phyloP scores from a whole-genome alignment of 495 filamentous ascomycete genomes.

The Neurospora sp. region DNA sequence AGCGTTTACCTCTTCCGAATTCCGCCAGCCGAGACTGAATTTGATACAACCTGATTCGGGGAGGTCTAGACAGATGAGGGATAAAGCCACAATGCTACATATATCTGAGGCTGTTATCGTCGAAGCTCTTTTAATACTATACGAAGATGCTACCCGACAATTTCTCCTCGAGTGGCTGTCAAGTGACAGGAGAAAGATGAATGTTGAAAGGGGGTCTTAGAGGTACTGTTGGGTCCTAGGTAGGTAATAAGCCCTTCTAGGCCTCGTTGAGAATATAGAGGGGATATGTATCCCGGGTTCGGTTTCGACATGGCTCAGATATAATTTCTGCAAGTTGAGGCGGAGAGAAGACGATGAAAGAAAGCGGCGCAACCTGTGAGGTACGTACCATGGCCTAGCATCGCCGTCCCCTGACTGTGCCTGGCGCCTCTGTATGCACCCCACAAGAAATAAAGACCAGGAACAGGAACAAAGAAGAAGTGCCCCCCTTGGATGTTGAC shows the following conservation, averaged over 20 bases:
- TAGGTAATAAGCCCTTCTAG: background rate
- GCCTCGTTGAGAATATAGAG: background rate
- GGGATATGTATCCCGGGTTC: background rate
- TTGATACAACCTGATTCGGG: background rate
- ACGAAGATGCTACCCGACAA: background rate
- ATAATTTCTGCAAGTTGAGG: background rate
- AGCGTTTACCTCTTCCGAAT: too few relatives aligned
- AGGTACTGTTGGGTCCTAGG: background rate
- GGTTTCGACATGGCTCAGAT: background rate
- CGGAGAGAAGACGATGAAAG: background rate
- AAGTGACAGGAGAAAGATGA: background rate
- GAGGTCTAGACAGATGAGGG: background rate
- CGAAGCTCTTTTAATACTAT: background rate
- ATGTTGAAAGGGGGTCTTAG: background rate
- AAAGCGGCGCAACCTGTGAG: background rate
- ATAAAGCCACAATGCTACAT: background rate
- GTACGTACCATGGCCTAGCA: background rate
- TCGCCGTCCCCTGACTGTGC: background rate
- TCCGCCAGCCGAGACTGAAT: background rate
- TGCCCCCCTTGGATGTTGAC: background rate
- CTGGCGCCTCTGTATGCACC: background rate
- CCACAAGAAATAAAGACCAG: background rate
- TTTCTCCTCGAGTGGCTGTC: background rate
- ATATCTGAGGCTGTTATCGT: background rate
- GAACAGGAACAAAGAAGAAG: background rate